Base-by-base conservation (phyloP, 345 rosid genomes). In the Triadica sebifera region DNA sequence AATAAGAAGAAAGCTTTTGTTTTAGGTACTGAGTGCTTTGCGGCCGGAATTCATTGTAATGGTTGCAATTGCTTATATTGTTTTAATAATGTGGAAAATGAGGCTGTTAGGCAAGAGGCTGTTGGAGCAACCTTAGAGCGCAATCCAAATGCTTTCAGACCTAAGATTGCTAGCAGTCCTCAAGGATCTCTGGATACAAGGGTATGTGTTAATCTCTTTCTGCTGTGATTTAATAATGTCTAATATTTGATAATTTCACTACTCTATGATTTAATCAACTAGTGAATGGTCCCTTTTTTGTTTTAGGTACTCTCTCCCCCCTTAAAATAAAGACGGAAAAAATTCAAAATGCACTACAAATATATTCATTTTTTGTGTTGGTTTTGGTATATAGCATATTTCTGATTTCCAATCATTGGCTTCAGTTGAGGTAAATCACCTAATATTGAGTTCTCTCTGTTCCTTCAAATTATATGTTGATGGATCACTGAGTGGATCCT, bases 21-120 rank as follows among this genome's bases (percentile, higher is more conserved):
- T 24, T 75, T 50, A 94, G 98, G 91, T 92, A 92, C 74, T 92
- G 96, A 92, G 79, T 94, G 96, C 86, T 94, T 92, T 85, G 87
- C 94, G 49, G 82, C 91, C 19, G 93, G 97, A 47, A 75, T 82
- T 50, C 79, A 87, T 75, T 92, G 94, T 63, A 86, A 89, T 41
- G 98, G 93, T 66, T 90, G 98, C 83, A 88, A 94, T 65, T 94
- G 98, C 78, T 6, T 73, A 71, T 86, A 88, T 75, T 94, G 98
- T 75, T 85, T 81, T 12, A 92, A 94, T 82, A 90, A 94, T 75
- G 83, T 77, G 75, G 96, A 87, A 67, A 79, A 89, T 50, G 92
- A 87, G 81, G 38, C 41, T 39, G 76, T 81, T 16, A 90, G 94
- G 82, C 83, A 85, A 71, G 90, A 84, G 78, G 93, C 96, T 46